Percentiles rank a stretch among this genome's conserved stretches.
phyloP scores from a whole-genome alignment of 2,329 filamentous ascomycete genomes.

The Metarhizium robertsii region DNA sequence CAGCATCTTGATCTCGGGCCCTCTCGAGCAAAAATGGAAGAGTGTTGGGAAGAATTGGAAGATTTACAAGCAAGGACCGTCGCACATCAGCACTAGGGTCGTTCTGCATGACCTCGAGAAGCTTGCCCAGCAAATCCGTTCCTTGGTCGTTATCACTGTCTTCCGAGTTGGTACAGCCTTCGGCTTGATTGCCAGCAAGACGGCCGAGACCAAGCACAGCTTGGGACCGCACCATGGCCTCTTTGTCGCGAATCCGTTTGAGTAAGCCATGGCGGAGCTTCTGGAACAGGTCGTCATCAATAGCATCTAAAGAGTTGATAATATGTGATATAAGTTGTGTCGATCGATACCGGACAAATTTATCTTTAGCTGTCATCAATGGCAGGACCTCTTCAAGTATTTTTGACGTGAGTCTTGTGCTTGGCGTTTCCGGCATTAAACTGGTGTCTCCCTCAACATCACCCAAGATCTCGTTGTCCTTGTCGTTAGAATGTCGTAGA shows the following conservation, averaged over 20 bases:
- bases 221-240: constrained; percentile 83
- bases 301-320: constrained; percentile 83
- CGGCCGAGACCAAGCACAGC: constrained; percentile 85
- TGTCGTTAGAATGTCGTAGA: constrained; percentile 60
- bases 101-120: constrained; percentile 83
- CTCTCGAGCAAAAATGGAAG: constrained; percentile 83
- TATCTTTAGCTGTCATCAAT: constrained; percentile 80
- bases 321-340: constrained; percentile 87
- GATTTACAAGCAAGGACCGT: constrained; percentile 76
- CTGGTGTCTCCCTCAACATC: constrained; percentile 60
- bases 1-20: constrained; percentile 78
- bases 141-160: constrained; percentile 55
- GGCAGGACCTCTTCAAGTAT: constrained; percentile 67
- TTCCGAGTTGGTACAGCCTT: constrained; percentile 60
- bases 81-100: constrained; percentile 92
- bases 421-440: constrained; percentile 73
- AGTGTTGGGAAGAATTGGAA: constrained; percentile 76
- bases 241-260: constrained; percentile 86
- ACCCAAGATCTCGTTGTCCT: constrained; percentile 59
- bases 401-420: constrained; percentile 64
- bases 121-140: constrained; percentile 67
- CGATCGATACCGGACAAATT: constrained; percentile 79
- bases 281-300: constrained; percentile 87
- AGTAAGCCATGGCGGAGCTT: constrained; percentile 69
- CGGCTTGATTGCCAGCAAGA: constrained; percentile 68